Percentiles rank a stretch among this genome's conserved stretches.
Conservation (phyloP, 768 basidiomycete species). For the Coprinopsis sp. region DNA sequence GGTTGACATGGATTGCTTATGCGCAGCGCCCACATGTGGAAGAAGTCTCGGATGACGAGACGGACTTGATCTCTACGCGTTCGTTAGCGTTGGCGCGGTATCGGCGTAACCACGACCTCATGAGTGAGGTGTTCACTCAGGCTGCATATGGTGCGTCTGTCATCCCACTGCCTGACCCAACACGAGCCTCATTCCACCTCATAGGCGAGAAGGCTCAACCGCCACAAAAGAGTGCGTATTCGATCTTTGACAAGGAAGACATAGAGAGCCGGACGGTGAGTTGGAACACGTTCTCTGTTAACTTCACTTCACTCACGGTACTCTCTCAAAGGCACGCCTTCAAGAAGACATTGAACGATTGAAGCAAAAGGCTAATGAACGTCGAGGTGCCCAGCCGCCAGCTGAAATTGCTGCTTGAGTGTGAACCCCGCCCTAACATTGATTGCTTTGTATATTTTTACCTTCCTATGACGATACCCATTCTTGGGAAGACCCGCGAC, state of each 20-base stretch:
- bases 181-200: neutral
- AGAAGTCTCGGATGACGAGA: constrained; percentile 69
- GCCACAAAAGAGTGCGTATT: constrained; percentile 43
- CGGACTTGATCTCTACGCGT: constrained; percentile 67
- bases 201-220: constrained; percentile 42
- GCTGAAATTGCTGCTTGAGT: too few species aligned
- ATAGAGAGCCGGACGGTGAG: constrained; percentile 51
- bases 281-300: constrained; percentile 7
- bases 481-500: too few species aligned
- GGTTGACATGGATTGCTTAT: neutral
- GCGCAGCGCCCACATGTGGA: constrained; percentile 40
- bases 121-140: constrained; percentile 76
- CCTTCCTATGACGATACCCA: too few species aligned
- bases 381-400: constrained; percentile 35
- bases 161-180: neutral
- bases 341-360: constrained; percentile 55
- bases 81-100: constrained; percentile 70
- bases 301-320: neutral
- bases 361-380: constrained; percentile 43
- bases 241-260: constrained; percentile 55
- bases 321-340: constrained; percentile 43
- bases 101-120: constrained; percentile 76
- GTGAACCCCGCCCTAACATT: too few species aligned
- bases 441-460: too few species aligned
- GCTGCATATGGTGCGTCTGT: constrained; percentile 56